phyloP scores from a whole-genome alignment of 306 rosid species.

The Coriaria nepalensis region DNA sequence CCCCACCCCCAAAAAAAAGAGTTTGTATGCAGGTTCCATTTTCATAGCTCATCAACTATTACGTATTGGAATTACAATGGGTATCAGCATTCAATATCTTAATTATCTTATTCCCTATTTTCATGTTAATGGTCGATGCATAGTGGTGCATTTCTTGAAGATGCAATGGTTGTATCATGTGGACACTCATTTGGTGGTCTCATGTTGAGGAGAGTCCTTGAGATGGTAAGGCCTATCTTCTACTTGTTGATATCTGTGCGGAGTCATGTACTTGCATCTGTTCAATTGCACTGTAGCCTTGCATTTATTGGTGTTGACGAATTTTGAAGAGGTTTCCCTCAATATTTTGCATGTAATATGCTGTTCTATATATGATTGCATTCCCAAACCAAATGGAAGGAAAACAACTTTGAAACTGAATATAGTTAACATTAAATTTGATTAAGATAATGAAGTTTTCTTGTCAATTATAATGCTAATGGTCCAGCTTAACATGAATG shows the following conservation, averaged over 20 bases:
- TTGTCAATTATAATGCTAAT: no score
- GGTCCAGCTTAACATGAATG: no score
- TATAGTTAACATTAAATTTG: no score
- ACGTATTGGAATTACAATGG: not conserved
- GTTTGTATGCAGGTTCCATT: not conserved
- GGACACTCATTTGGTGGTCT: conserved; percentile 99
- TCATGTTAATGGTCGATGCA: conserved; percentile 8
- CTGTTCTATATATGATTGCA: no score
- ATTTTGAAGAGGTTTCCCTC: not conserved
- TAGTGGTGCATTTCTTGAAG: conserved; percentile 91
- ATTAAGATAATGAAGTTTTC: no score
- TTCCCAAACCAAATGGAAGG: no score
- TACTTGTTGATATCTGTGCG: conserved; percentile 1
- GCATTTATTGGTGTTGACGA: no score
- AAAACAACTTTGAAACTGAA: no score
- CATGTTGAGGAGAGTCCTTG: conserved; percentile 84
- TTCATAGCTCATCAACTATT: not conserved
- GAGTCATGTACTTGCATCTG: no score
- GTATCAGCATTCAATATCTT: not conserved
- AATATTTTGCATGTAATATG: not conserved
- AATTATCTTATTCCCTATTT: conserved; percentile 9
- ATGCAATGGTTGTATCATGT: conserved; percentile 85
- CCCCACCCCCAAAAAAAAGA: not conserved
- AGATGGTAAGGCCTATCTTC: conserved; percentile 51
- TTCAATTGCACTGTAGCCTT: no score